Base-by-base conservation (phyloP, 2,329 filamentous ascomycete species). In the Fusarium mexicanum region DNA sequence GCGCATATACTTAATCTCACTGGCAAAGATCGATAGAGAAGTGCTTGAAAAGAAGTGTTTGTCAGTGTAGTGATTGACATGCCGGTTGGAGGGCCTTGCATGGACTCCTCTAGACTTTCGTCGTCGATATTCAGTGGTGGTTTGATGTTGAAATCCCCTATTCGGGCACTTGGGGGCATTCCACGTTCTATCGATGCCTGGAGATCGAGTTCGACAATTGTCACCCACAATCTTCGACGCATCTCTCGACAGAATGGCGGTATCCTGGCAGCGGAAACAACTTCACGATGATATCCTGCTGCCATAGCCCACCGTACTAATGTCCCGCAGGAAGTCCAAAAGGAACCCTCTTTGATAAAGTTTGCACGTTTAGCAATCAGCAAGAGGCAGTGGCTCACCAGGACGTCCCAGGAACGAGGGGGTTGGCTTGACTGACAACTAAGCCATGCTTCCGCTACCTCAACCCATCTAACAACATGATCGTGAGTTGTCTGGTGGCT, bases 71-170 rank as follows among this genome's bases (percentile, higher is more conserved):
- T 24, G 4, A 24, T 11, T 16, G 29, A 12, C 22, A 20, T 33
- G 2, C 17, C 6, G 1, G 11, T 10, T 24, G 8, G 8, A 8
- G 10, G 3, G 16, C 11, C 9, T 12, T 44, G 17, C 26, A 24
- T 9, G 8, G 38, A 16, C 26, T 33, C 38, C 2, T 16, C 16
- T 2, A 57, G 16, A 2, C 13, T 5, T 44, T 44, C 22, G 22
- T 57, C 53, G 16, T 57, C 38, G 5, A 44, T 3, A n/a, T 44
- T 57, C 2, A 44, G 53, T 16, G 38, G 38, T 10, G 37, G 0
- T 8, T 14, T 44, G 16, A 24, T 24, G 26, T 44, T 57, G 9
- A 57, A 57, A 12, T 57, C 26, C 2, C 18, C 53, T 11, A 16
- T 20, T 24, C 53, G 38, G 12, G 33, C 17, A 44, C 12, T 57